Evolutionary conservation across 495 filamentous ascomycete genomes (phyloP).

Genomic region (Aspergillus diversus): DNA sequence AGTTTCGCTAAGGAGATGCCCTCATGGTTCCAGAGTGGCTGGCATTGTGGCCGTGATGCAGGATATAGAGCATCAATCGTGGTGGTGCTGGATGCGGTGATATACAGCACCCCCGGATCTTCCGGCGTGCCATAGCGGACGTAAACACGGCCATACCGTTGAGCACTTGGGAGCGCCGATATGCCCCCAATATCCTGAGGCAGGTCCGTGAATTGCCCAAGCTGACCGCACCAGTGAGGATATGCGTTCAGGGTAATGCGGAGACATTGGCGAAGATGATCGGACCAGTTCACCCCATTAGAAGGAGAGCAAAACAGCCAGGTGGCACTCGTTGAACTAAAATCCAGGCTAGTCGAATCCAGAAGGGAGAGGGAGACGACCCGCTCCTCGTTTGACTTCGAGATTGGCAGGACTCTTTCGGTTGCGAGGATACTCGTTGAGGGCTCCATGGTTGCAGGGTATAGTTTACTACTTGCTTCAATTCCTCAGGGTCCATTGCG

Average conservation of each 20-base stretch:
- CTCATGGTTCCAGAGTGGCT: conserved; percentile 34
- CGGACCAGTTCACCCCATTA: conserved; percentile 13
- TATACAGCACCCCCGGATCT: conserved; percentile 42
- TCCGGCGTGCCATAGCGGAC: conserved; percentile 33
- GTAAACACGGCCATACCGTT: conserved; percentile 40
- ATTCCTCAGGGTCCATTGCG: too few species aligned
- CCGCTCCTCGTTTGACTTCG: conserved; percentile 6
- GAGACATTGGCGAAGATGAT: conserved; percentile 31
- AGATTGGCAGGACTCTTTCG: conserved; percentile 21
- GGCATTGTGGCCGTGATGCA: conserved; percentile 26
- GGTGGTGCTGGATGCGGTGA: conserved; percentile 29
- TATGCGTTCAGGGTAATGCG: conserved; percentile 32
- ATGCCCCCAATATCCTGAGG: conserved; percentile 1
- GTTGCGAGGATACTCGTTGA: neutral
- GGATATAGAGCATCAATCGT: conserved; percentile 34
- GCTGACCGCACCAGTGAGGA: conserved; percentile 36
- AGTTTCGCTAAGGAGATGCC: conserved; percentile 22
- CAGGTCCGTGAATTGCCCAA: conserved; percentile 26
- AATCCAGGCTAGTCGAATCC: conserved; percentile 35
- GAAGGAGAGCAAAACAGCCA: conserved; percentile 33
- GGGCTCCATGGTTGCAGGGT: neutral
- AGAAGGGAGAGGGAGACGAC: conserved; percentile 32
- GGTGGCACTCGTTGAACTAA: conserved; percentile 25
- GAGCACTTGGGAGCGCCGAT: conserved; percentile 24
- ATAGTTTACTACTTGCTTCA: too few species aligned